These are phyloP conservation scores for Yarrowia osloensis DNA, from an alignment of 805 yeast genomes.

Conservation along the genomic window DNA sequence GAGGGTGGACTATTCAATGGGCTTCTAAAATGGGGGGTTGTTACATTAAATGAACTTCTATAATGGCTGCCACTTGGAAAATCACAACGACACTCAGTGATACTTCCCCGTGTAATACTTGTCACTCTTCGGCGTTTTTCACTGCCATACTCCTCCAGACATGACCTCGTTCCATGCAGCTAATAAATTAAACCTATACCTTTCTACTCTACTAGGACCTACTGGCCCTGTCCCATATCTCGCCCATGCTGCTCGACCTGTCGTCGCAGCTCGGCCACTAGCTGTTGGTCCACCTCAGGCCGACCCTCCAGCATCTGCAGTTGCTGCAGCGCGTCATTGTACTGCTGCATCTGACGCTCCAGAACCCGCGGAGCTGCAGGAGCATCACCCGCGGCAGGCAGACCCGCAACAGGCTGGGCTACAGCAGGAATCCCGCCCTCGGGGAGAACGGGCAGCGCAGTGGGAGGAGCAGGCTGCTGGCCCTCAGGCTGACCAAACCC, in stretches of 20 bases:
- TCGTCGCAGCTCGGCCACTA: constrained; percentile 9
- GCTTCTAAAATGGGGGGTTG: too few species aligned
- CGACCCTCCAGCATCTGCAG: constrained; percentile 14
- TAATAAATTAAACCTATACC: constrained; percentile 26
- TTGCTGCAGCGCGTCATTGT: constrained; percentile 14
- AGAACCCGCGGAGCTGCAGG: not conserved
- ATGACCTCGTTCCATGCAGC: constrained; percentile 12
- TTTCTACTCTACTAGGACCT: not conserved
- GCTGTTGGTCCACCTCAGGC: constrained; percentile 4
- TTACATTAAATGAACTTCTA: too few species aligned
- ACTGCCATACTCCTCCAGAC: too few species aligned
- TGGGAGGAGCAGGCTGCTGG: not conserved
- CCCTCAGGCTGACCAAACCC: not conserved
- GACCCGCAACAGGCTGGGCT: not conserved
- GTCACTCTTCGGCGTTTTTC: too few species aligned
- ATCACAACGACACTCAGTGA: too few species aligned
- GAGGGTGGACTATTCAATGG: too few species aligned
- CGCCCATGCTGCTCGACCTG: constrained; percentile 22
- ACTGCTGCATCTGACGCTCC: constrained; percentile 11
- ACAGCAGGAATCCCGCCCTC: not conserved
- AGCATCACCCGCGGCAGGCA: not conserved
- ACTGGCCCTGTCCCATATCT: not conserved
- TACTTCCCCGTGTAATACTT: too few species aligned
- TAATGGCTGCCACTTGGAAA: too few species aligned
- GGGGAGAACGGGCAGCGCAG: not conserved